Base-by-base conservation (phyloP, 1,284 basidiomycete genomes). In the Bothia castanella region DNA sequence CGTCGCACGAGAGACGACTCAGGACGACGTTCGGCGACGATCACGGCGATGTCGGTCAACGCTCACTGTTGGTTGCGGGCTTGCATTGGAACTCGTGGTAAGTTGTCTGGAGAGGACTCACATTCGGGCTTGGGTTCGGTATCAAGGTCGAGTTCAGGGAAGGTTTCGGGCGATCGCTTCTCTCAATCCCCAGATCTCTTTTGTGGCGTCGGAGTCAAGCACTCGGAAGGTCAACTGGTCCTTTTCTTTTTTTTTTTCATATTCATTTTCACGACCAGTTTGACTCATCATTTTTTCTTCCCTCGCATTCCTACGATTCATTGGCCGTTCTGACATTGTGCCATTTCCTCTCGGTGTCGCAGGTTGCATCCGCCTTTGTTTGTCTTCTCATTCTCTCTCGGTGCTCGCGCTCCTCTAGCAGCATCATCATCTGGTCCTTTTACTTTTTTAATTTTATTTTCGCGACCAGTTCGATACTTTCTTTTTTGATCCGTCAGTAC, bases 221-320 rank as follows among this genome's bases (percentile, higher is more conserved):
- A 13, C 5, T 29, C 10, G 47, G 47, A 52, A 38, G 38, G 34
- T 38, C 40, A 17, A 17, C 35, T 42, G 54, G 53, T 56, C 30
- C 25, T 32, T 25, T n/a, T 16, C 20, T 10, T 21, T 54, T 19
- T 27, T n/a, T n/a, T n/a, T n/a, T n/a, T n/a, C n/a, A n/a, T n/a
- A n/a, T n/a, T n/a, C n/a, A n/a, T n/a, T n/a, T n/a, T n/a, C n/a
- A 16, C 16, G 50, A 20, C 38, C 52, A 50, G 44, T 3, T 40
- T 17, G 32, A 21, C n/a, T 25, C 25, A 5, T 31, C 20, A 5
- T 3, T 30, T 27, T 23, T 20, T 38, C 11, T 25, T 16, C 5
- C 17, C 4, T 12, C 29, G 25, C n/a, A n/a, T n/a, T n/a, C n/a
- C n/a, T n/a, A n/a, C n/a, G n/a, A n/a, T n/a, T n/a, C n/a, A n/a